phyloP scores from a whole-genome alignment of 192 early-diverging fungal genomes.

The Kickxella alabastrina region DNA sequence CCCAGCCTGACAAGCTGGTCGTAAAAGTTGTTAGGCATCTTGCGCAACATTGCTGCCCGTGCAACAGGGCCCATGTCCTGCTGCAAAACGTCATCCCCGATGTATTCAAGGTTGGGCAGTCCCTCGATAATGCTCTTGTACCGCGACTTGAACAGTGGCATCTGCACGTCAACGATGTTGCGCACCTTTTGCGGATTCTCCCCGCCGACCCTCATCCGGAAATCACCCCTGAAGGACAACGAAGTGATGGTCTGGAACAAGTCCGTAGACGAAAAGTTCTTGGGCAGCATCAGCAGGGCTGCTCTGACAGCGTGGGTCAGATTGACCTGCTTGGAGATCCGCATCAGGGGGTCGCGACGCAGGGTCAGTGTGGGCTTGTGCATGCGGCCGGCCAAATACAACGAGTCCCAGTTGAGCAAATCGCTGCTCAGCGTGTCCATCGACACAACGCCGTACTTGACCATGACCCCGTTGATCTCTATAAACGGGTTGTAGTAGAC shows the following conservation, averaged over 20 bases:
- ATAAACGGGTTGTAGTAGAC: conserved; percentile 96
- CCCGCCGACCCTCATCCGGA: conserved; percentile 85
- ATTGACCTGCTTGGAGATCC: conserved; percentile 70
- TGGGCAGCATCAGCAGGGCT: conserved; percentile 79
- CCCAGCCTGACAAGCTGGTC: conserved; percentile 52
- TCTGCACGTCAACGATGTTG: conserved; percentile 83
- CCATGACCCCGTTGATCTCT: conserved; percentile 72
- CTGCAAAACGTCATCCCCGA: conserved; percentile 45
- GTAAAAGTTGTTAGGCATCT: conserved; percentile 76
- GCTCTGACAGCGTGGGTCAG: conserved; percentile 77
- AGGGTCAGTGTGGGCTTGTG: conserved; percentile 78
- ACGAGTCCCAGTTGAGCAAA: conserved; percentile 88
- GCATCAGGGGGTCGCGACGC: conserved; percentile 46
- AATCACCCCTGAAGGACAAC: conserved; percentile 89
- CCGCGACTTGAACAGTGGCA: conserved; percentile 49
- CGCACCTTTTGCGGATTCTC: conserved; percentile 96
- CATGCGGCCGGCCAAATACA: conserved; percentile 95
- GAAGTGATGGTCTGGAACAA: conserved; percentile 78
- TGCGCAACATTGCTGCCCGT: conserved; percentile 67
- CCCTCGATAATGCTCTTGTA: conserved; percentile 51
- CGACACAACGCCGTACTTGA: conserved; percentile 97
- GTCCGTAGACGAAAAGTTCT: conserved; percentile 74
- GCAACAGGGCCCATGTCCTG: conserved; percentile 62
- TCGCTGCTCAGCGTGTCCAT: conserved; percentile 85
- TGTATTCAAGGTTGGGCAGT: conserved; percentile 44